Conservation (phyloP, 2,329 filamentous ascomycete species). For the Diplodia scrobiculata region DNA sequence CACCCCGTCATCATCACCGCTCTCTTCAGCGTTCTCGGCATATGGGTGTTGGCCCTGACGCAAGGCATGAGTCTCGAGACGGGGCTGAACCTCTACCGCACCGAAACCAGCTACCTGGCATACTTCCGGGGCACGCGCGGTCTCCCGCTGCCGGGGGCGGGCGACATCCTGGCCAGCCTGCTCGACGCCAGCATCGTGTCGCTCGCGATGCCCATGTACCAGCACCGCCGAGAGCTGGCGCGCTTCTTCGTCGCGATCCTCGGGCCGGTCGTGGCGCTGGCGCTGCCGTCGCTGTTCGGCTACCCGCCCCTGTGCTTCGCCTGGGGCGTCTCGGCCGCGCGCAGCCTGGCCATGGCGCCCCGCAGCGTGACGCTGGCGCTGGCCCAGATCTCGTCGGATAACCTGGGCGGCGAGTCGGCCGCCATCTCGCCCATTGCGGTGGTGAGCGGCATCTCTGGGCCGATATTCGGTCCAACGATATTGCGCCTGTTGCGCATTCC, state of each 20-base stretch:
- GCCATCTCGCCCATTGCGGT: slow-evolving; percentile 61
- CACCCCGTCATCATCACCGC: slow-evolving; percentile 63
- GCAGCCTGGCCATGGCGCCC: slow-evolving; percentile 59
- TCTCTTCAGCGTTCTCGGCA: slow-evolving; percentile 54
- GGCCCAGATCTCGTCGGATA: slow-evolving; percentile 59
- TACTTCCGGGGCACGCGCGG: slow-evolving; percentile 51
- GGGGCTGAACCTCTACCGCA: slow-evolving; percentile 55
- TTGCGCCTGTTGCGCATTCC: slow-evolving; percentile 56
- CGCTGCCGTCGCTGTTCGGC: slow-evolving; percentile 58
- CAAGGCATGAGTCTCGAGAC: slow-evolving; percentile 47
- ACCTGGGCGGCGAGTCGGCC: slow-evolving; percentile 60
- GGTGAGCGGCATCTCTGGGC: slow-evolving; percentile 62
- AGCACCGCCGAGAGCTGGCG: slow-evolving; percentile 56
- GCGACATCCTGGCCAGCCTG: slow-evolving; percentile 58
- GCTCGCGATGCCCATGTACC: slow-evolving; percentile 63
- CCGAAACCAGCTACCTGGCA: slow-evolving; percentile 56
- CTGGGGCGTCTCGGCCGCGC: slow-evolving; percentile 57
- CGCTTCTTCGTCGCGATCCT: slow-evolving; percentile 55
- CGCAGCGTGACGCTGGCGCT: slow-evolving; percentile 62
- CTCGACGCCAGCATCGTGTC: slow-evolving; percentile 63
- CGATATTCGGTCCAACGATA: slow-evolving; percentile 57
- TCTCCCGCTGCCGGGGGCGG: slow-evolving; percentile 54
- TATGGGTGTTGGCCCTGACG: slow-evolving; percentile 58
- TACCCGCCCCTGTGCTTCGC: slow-evolving; percentile 60
- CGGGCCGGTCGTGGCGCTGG: slow-evolving; percentile 56